Evolutionary conservation across 192 early-diverging fungal genomes (phyloP), one percentile per base, ranked within the genome.

Genomic region (Irineochytrium annulatum): DNA sequence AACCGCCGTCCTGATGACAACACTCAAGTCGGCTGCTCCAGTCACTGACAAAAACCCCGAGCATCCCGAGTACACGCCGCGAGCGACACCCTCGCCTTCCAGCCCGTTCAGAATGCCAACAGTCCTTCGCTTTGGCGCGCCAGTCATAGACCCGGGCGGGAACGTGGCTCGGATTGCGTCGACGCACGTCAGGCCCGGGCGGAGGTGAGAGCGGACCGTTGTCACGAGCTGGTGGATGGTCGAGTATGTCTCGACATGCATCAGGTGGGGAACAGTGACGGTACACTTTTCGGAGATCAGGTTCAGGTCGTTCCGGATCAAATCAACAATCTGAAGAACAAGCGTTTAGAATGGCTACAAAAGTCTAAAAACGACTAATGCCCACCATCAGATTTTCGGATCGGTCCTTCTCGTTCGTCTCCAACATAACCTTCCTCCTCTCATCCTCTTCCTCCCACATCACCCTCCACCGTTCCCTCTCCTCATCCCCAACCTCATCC

Each of bases 141-240:
- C 96, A 0, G 96, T 98, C 94, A 98, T 97, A 0, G 92, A 95
- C 0, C 93, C 93, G 0, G 95, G 95, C 22, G 95, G 95, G 53
- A 98, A 98, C 43, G 88, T 88, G 11, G 79, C 77, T 34, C 74
- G 77, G 16, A 95, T 62, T 1, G 87, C 89, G 28, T 85, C 82
- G 0, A 93, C 84, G 28, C 73, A 74, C 43, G 84, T 85, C 0
- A 92, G 67, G 11, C 76, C 66, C 3, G 60, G 68, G 28, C 77
- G 67, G 29, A 95, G 63, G 30, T 77, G 72, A 14, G 87, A 67
- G 30, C 55, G 27, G 29, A 95, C 87, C 0, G 92, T 96, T 8
- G 87, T 88, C 2, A 95, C 93, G 30, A 98, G 78, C 65, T 96
- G 94, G 65, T 96, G 94, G 0, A 98, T 91, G 0, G 87, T 89